phyloP scores from a whole-genome alignment of 2,329 filamentous ascomycete genomes.

The Cryphonectria naterciae region DNA sequence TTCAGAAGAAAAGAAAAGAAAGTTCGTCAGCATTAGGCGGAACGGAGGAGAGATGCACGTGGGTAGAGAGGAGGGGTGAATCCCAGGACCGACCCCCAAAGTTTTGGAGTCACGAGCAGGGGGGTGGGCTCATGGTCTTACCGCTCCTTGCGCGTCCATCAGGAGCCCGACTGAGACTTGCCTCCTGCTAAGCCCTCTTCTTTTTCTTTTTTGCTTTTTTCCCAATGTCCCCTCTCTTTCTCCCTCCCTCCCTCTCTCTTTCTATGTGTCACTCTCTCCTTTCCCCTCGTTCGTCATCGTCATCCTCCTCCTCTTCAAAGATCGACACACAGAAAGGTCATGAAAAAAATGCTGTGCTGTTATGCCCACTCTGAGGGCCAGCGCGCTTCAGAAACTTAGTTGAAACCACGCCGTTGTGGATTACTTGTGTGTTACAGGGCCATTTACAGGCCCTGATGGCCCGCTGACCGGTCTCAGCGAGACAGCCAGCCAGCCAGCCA shows the following conservation, averaged over 20 bases:
- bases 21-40: neutral
- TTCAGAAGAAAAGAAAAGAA: neutral
- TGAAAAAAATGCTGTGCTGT: neutral
- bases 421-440: neutral
- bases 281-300: too few species aligned
- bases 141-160: constrained; percentile 8
- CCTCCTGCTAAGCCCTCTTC: neutral
- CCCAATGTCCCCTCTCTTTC: neutral
- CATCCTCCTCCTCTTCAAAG: neutral
- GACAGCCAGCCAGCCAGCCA: neutral
- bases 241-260: neutral
- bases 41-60: neutral
- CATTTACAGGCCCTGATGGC: neutral
- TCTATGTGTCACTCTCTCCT: neutral
- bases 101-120: constrained; percentile 2
- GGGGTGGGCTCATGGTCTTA: neutral
- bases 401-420: constrained; percentile 9
- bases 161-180: neutral
- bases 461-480: constrained; percentile 10
- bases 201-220: neutral
- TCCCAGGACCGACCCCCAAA: neutral
- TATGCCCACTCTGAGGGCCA: neutral
- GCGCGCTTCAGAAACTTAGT: constrained; percentile 2
- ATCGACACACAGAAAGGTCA: neutral
- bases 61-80: neutral